Conservation (phyloP, 169 alveolate genomes). For the Eimeria acervulina region DNA sequence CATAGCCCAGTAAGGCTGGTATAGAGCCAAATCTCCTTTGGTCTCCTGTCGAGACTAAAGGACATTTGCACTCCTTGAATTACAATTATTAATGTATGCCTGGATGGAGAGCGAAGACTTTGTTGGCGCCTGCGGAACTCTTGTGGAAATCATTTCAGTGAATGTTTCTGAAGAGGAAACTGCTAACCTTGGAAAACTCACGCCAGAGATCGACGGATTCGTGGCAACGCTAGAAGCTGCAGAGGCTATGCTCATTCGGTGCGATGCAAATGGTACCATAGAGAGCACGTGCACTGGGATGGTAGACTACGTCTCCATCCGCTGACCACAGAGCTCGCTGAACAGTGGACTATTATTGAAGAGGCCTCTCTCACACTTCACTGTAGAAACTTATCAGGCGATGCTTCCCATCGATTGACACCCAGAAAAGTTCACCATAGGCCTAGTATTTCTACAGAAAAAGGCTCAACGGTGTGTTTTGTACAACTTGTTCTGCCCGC, state of each 20-base stretch:
- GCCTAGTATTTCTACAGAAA: not conserved
- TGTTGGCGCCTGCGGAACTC: not conserved
- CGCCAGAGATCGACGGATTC: slow-evolving; percentile 79
- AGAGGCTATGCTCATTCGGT: slow-evolving; percentile 80
- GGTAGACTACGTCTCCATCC: not conserved
- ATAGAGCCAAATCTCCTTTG: too few relatives aligned
- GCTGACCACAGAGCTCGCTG: not conserved
- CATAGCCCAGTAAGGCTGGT: not conserved
- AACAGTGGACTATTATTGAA: not conserved
- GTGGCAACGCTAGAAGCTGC: slow-evolving; percentile 78
- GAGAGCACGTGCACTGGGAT: not conserved
- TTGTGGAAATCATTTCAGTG: slow-evolving; percentile 33
- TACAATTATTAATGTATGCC: not conserved
- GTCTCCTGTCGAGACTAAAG: not conserved
- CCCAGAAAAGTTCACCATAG: not conserved
- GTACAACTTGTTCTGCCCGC: not conserved
- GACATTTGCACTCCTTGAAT: not conserved
- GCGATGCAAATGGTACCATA: not conserved
- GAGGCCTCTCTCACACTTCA: not conserved
- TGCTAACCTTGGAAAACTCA: slow-evolving; percentile 76
- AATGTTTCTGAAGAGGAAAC: slow-evolving; percentile 70
- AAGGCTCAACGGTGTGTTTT: not conserved
- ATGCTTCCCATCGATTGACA: not conserved
- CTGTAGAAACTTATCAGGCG: not conserved
- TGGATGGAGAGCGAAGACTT: not conserved